Evolutionary conservation across 75 land plant species (phyloP).

Genomic region (Pinus tabuliformis): DNA sequence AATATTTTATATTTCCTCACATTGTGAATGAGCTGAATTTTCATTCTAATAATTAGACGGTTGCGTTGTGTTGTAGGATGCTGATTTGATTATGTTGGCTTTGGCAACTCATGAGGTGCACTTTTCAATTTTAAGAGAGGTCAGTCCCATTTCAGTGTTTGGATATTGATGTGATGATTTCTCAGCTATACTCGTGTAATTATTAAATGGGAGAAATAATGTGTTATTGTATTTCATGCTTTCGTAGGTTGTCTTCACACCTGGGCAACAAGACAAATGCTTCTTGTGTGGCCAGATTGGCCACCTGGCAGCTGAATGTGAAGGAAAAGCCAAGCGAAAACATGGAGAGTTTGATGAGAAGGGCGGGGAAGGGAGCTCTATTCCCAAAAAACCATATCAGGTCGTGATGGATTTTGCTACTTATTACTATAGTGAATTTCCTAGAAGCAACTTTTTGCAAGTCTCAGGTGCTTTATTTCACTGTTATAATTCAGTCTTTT

Average conservation of each 20-base stretch:
- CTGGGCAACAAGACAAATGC: slow-evolving; percentile 93
- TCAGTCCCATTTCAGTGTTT: slow-evolving; percentile 10
- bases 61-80: slow-evolving; percentile 59
- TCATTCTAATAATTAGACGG: neutral
- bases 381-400: slow-evolving; percentile 87
- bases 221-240: neutral
- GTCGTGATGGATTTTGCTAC: slow-evolving; percentile 14
- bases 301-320: slow-evolving; percentile 92
- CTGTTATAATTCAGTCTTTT: neutral
- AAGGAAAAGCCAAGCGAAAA: slow-evolving; percentile 80
- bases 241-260: slow-evolving; percentile 69
- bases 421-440: neutral
- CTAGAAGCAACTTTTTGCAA: neutral
- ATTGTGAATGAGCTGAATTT: neutral
- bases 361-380: slow-evolving; percentile 34
- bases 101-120: slow-evolving; percentile 97
- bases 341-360: slow-evolving; percentile 83
- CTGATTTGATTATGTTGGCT: slow-evolving; percentile 96
- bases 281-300: slow-evolving; percentile 94
- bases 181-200: neutral
- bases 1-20: neutral
- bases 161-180: neutral
- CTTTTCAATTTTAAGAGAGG: slow-evolving; percentile 87
- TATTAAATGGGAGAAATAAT: neutral
- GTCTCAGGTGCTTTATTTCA: neutral